Base-by-base conservation (phyloP, 306 rosid species). In the Vigna trinervia region DNA sequence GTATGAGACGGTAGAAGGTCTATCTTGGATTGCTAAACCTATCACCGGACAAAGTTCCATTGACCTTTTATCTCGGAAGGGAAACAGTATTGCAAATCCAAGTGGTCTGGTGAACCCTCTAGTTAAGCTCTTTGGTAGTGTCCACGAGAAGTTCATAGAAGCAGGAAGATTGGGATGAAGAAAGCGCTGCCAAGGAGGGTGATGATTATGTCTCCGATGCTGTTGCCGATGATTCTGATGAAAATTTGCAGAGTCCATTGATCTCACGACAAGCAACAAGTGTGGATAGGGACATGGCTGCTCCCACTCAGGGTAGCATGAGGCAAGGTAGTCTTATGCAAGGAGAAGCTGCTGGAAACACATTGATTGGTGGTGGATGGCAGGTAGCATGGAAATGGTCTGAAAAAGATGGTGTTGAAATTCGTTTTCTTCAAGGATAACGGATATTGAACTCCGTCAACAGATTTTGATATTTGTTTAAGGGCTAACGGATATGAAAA, bases 281-380 rank as follows among this genome's bases (percentile, higher is more conserved):
- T 84, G 53, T 88, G 81, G 97, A 93, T 32, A 93, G 85, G 68
- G 91, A 86, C 70, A 59, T 90, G 80, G 87, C 76, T 20, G 79
- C 87, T n/a, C 89, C 96, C 34, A 30, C 82, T 43, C 91, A 89
- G 26, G 92, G 96, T 12, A 92, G 88, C 88, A 79, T 87, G 67
- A 86, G 89, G 81, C 88, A 92, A 53, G 77, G 88, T 61, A 85
- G 91, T 82, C 76, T 84, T 67, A 38, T 75, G 65, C 84, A 53
- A 34, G 91, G 86, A 15, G 96, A 88, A 10, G 83, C 84, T 26
- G 82, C 51, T 48, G 86, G 96, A 56, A 87, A 90, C 85, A 84
- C 89, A 39, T 93, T 85, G 56, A 93, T 93, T 80, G 96, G 97
- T 71, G 96, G 96, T 13, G 96, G 97, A 57, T 93, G 97, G 94